Evolutionary conservation across 192 early-diverging fungal species (phyloP).

Genomic region (Bifiguratus adelaidae): DNA sequence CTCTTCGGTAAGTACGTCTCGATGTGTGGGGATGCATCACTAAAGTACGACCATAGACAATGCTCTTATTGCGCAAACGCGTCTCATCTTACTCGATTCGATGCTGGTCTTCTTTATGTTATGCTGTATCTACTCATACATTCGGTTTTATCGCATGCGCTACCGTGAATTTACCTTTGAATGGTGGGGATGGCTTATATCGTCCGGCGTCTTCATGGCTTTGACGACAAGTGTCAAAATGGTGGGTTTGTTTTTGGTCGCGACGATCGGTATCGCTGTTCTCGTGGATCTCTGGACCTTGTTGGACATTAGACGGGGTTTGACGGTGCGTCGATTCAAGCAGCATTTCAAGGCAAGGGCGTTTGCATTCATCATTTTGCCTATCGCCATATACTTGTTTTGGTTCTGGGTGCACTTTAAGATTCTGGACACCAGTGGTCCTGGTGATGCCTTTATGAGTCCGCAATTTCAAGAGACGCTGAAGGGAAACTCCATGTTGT

Average conservation of each 20-base stretch:
- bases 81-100: slow-evolving; percentile 89
- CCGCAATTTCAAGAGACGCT: slow-evolving; percentile 80
- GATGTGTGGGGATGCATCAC: too few relatives aligned
- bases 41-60: slow-evolving; percentile 51
- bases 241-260: slow-evolving; percentile 87
- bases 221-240: slow-evolving; percentile 81
- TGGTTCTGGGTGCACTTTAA: slow-evolving; percentile 94
- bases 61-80: slow-evolving; percentile 78
- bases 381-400: slow-evolving; percentile 63
- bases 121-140: slow-evolving; percentile 72
- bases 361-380: slow-evolving; percentile 73
- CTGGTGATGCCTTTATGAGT: slow-evolving; percentile 91
- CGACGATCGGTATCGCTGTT: slow-evolving; percentile 72
- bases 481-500: slow-evolving; percentile 60
- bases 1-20: slow-evolving; percentile 56
- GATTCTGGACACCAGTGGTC: slow-evolving; percentile 66
- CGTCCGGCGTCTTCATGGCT: slow-evolving; percentile 76
- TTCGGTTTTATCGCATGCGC: slow-evolving; percentile 76
- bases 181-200: slow-evolving; percentile 85
- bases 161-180: slow-evolving; percentile 55
- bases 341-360: slow-evolving; percentile 82
- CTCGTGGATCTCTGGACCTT: slow-evolving; percentile 88
- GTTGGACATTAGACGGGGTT: slow-evolving; percentile 71
- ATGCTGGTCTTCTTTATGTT: slow-evolving; percentile 91
- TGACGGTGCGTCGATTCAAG: slow-evolving; percentile 53